These are phyloP conservation scores for Talaromyces sp. DNA, from an alignment of 2,329 filamentous ascomycete species.

Conservation along the genomic window DNA sequence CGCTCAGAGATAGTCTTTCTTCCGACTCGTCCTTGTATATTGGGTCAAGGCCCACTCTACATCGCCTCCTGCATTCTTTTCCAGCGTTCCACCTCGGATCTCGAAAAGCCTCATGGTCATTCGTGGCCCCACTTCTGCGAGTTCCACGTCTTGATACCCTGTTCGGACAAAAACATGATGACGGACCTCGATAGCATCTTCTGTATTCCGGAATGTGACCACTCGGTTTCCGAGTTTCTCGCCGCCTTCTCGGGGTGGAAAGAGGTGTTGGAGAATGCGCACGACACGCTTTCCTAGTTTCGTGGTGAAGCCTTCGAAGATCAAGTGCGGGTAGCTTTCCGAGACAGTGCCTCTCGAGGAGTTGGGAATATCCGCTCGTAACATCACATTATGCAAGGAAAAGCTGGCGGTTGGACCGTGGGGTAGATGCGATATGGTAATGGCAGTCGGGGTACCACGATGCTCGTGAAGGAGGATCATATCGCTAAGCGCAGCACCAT, in stretches of 20 bases:
- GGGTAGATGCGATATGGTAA: slow-evolving; percentile 82
- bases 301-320: slow-evolving; percentile 90
- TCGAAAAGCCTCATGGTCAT: slow-evolving; percentile 98
- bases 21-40: slow-evolving; percentile 86
- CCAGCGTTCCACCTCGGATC: slow-evolving; percentile 83
- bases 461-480: slow-evolving; percentile 88
- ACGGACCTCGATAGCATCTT: slow-evolving; percentile 81
- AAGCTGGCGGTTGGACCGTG: slow-evolving; percentile 86
- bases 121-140: slow-evolving; percentile 83
- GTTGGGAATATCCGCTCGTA: slow-evolving; percentile 90
- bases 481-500: slow-evolving; percentile 75
- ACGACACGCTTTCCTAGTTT: slow-evolving; percentile 75
- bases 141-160: slow-evolving; percentile 79
- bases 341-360: slow-evolving; percentile 80
- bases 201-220: slow-evolving; percentile 90
- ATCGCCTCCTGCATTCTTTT: slow-evolving; percentile 85
- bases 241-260: slow-evolving; percentile 77
- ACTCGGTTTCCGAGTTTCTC: slow-evolving; percentile 83
- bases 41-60: slow-evolving; percentile 95
- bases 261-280: slow-evolving; percentile 89
- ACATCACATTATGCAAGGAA: slow-evolving; percentile 84
- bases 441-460: slow-evolving; percentile 81
- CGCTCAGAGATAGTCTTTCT: slow-evolving; percentile 83
- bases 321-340: slow-evolving; percentile 88
- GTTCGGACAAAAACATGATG: slow-evolving; percentile 95